phyloP scores from a whole-genome alignment of 768 basidiomycete species.

The Russula brevipes region DNA sequence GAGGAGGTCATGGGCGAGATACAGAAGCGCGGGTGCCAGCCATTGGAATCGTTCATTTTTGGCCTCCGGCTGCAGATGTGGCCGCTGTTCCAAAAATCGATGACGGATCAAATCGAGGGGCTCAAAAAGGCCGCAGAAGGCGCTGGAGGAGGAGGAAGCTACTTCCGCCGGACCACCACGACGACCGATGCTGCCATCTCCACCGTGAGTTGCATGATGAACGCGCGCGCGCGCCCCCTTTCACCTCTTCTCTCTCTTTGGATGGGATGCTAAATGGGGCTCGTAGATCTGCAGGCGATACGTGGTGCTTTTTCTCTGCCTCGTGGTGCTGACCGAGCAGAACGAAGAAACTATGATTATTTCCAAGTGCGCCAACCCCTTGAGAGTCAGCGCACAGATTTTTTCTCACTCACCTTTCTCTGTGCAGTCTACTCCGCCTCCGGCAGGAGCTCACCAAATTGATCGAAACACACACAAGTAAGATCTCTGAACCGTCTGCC shows the following conservation, averaged over 20 bases:
- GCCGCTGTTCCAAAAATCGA: constrained; percentile 88
- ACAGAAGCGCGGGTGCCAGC: constrained; percentile 70
- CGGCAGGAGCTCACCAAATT: constrained; percentile 79
- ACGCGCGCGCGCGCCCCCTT: too few relatives aligned
- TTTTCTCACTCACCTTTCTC: constrained; percentile 1
- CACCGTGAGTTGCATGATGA: constrained; percentile 42
- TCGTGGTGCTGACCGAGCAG: constrained; percentile 73
- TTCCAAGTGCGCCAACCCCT: constrained; percentile 60
- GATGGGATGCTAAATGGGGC: too few relatives aligned
- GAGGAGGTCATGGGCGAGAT: constrained; percentile 74
- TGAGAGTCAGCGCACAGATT: neutral
- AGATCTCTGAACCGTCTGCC: constrained; percentile 53
- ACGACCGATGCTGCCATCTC: constrained; percentile 68
- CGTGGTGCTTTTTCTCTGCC: constrained; percentile 71
- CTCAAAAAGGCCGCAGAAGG: constrained; percentile 82
- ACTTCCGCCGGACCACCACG: constrained; percentile 53
- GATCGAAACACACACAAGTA: constrained; percentile 65
- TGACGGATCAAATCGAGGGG: constrained; percentile 78
- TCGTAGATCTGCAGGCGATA: constrained; percentile 70
- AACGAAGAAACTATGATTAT: constrained; percentile 97
- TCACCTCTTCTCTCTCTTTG: too few relatives aligned
- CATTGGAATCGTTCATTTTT: constrained; percentile 79
- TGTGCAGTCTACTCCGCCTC: constrained; percentile 67
- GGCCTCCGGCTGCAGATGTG: constrained; percentile 80
- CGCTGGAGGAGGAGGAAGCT: constrained; percentile 50